A percentile compares a stretch with the other conserved stretches of the same genome.
These are phyloP conservation scores for Termitomyces eurrhizus DNA, from an alignment of 768 basidiomycete genomes.

Conservation along the genomic window DNA sequence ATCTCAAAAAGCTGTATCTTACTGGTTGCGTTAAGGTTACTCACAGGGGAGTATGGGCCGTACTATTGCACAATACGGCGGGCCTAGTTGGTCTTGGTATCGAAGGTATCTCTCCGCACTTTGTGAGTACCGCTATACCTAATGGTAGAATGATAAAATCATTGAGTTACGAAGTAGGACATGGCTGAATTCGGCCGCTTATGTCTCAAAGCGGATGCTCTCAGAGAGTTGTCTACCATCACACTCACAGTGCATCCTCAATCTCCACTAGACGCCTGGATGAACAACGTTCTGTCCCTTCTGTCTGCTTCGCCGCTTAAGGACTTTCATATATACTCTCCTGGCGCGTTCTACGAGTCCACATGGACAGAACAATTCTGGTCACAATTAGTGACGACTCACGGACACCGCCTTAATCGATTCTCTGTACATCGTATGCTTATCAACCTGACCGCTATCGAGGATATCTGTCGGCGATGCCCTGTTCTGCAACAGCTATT, in stretches of 20 bases:
- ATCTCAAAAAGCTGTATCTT: constrained; percentile 55
- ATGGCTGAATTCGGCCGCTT: constrained; percentile 40
- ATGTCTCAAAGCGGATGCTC: constrained; percentile 30
- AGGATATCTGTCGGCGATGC: constrained; percentile 53
- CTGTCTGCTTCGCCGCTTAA: constrained; percentile 38
- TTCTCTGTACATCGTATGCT: constrained; percentile 66
- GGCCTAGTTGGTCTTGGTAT: constrained; percentile 55
- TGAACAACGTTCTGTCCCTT: constrained; percentile 14
- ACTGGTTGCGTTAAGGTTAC: constrained; percentile 71
- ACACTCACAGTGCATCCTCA: constrained; percentile 50
- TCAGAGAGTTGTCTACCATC: constrained; percentile 48
- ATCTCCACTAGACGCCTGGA: constrained; percentile 40
- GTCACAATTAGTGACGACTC: constrained; percentile 41
- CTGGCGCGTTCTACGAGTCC: constrained; percentile 35
- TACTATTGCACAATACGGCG: constrained; percentile 39
- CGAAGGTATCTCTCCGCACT: constrained; percentile 57
- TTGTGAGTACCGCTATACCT: constrained; percentile 36
- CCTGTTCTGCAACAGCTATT: constrained; percentile 58
- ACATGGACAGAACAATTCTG: constrained; percentile 47
- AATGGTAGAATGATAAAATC: not conserved
- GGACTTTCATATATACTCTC: constrained; percentile 59
- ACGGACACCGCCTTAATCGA: constrained; percentile 46
- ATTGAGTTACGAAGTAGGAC: constrained; percentile 36
- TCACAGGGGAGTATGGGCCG: constrained; percentile 49
- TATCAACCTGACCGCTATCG: constrained; percentile 46